Base-by-base conservation (phyloP, 2,329 filamentous ascomycete species). In the Septoria petroselini region DNA sequence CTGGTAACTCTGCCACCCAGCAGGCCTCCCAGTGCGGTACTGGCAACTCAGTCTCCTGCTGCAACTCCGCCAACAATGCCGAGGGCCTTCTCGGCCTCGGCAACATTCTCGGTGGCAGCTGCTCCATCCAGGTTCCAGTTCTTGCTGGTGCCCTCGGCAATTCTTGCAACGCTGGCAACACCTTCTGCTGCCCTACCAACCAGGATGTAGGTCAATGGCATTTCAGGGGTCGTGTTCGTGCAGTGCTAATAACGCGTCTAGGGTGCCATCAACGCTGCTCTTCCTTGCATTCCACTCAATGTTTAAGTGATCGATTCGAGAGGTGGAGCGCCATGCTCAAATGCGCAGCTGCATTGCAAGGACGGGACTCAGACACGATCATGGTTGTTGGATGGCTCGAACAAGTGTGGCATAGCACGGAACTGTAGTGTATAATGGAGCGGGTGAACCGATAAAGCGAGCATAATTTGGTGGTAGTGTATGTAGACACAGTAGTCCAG, bases 111-210 rank as follows among this genome's bases (percentile, higher is more conserved):
- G 54, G 50, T 48, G 54, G 54, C 51, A 48, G 40, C 38, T 56
- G 54, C 41, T 27, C 43, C 27, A 40, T 56, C 40, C 41, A 43
- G 27, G 17, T 44, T 31, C 38, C 30, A 41, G 23, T 21, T 47
- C 27, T 29, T 33, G 15, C 38, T 29, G 31, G 18, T 43, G 34
- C 35, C 29, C 11, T 44, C 30, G 39, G 39, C 46, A 45, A 31
- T 29, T 42, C 31, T 39, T 56, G 53, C 50, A 23, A 43, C n/a
- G 35, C 41, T 33, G 51, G 42, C 43, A 51, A 53, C 34, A 53
- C 50, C 25, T 56, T 41, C 54, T 56, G 54, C 54, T 56, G 54
- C 54, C 47, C 52, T 23, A 47, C 45, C 29, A 46, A 43, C 39
- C 53, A 53, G 41, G 40, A 29, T 23, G 46, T 49, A 49, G 38